Conservation (phyloP, 805 yeast species). For the Metschnikowia lachancei region DNA sequence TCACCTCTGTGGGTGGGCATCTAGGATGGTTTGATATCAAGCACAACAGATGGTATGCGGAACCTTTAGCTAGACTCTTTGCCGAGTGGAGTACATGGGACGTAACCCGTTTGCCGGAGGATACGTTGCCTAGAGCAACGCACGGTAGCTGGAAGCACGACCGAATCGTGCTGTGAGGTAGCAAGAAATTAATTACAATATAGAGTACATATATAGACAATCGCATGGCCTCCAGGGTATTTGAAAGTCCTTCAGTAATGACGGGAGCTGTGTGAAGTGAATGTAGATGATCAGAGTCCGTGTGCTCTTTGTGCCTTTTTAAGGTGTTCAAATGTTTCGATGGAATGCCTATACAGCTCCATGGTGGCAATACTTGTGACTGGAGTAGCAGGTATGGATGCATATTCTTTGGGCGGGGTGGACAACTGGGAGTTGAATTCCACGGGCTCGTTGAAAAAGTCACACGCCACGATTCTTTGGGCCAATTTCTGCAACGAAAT, state of each 20-base stretch:
- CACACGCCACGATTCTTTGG: slow-evolving; percentile 33
- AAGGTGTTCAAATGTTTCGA: slow-evolving; percentile 1
- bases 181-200: neutral
- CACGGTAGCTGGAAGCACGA: slow-evolving; percentile 36
- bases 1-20: slow-evolving; percentile 72
- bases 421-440: slow-evolving; percentile 18
- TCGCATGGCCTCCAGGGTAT: too few species aligned
- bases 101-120: slow-evolving; percentile 15
- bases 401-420: slow-evolving; percentile 22
- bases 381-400: slow-evolving; percentile 12
- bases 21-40: slow-evolving; percentile 47
- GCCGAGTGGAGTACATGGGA: slow-evolving; percentile 31
- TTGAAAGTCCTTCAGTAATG: too few species aligned
- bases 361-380: slow-evolving; percentile 11
- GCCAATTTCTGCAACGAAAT: slow-evolving; percentile 40
- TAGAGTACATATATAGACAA: neutral
- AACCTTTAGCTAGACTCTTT: slow-evolving; percentile 35
- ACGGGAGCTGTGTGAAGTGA: neutral
- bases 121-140: slow-evolving; percentile 29
- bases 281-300: neutral
- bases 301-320: neutral
- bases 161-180: slow-evolving; percentile 21
- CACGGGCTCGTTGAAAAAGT: slow-evolving; percentile 30
- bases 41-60: slow-evolving; percentile 39
- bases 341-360: slow-evolving; percentile 13